Evolutionary conservation across 2,329 filamentous ascomycete species (phyloP).

Genomic region (Pseudocercospora macadamiae): DNA sequence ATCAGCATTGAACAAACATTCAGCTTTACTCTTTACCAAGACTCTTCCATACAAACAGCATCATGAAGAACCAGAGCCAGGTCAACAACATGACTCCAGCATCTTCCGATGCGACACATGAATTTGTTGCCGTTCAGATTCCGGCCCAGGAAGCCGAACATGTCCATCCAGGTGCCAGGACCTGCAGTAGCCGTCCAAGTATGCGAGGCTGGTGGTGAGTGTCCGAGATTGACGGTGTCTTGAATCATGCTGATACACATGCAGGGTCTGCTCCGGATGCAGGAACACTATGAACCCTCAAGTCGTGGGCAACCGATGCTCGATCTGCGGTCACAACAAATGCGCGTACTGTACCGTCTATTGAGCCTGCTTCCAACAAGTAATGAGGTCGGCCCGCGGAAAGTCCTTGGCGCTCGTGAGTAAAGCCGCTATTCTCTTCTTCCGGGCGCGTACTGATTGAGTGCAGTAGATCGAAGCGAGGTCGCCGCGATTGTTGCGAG

Average conservation of each 20-base stretch:
- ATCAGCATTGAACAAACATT: no score
- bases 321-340: slow-evolving; percentile 6
- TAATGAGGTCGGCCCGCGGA: no score
- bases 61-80: neutral
- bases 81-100: neutral
- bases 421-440: neutral
- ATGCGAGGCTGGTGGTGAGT: slow-evolving; percentile 13
- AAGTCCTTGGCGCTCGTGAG: no score
- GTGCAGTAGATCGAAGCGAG: no score
- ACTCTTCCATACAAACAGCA: no score
- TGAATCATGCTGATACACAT: neutral
- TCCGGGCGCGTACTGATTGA: no score
- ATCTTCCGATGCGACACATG: no score
- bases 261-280: slow-evolving; percentile 6
- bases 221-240: no score
- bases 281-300: slow-evolving; percentile 2
- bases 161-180: neutral
- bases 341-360: neutral
- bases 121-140: neutral
- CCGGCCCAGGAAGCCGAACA: neutral
- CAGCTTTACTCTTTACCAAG: no score
- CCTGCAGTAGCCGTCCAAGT: neutral
- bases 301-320: neutral
- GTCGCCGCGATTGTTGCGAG: no score
- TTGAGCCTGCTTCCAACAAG: no score